Base-by-base conservation (phyloP, 371 early-diverging fungal genomes). In the Phascolomyces articulosus region DNA sequence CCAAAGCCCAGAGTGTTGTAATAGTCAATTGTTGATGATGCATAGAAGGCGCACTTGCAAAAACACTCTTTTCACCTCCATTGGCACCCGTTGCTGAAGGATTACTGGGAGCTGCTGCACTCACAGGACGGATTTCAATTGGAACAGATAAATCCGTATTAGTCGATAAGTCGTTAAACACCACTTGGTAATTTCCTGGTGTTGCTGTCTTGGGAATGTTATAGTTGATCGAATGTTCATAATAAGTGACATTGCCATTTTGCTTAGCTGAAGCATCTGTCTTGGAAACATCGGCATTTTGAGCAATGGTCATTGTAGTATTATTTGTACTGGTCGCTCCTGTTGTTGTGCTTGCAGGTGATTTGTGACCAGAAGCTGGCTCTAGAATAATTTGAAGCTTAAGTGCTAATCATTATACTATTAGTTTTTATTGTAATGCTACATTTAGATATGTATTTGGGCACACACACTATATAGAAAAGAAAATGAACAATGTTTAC, bases 221-320 rank as follows among this genome's bases (percentile, higher is more conserved):
- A 55, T 73, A 82, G 59, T 78, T 82, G 60, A 78, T 76, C 2
- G 77, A 78, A 48, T 82, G 82, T 44, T 82, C 82, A 69, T 75
- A 82, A 31, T 76, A 78, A 24, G 82, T 82, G 21, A 66, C 26
- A 26, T 79, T 79, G 11, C 77, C 80, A 34, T 77, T 75, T 23
- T 74, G 70, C 48, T 82, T 78, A 20, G 70, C 65, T 40, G 70
- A 73, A 23, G 73, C 75, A 59, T 72, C 74, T 8, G 75, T 78
- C 40, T 75, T 78, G 63, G 79, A 71, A 1, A 77, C 77, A 65
- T 82, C 82, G 15, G 79, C 78, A 60, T 71, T 68, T 20, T 65
- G 58, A 23, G 75, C 64, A 58, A 82, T 78, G 4, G 73, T 56
- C 16, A 72, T 58, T 1, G 44, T 44, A 16, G 44, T 13, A n/a